Evolutionary conservation across 768 basidiomycete genomes (phyloP).

Genomic region (Kwoniella mangroviensis): DNA sequence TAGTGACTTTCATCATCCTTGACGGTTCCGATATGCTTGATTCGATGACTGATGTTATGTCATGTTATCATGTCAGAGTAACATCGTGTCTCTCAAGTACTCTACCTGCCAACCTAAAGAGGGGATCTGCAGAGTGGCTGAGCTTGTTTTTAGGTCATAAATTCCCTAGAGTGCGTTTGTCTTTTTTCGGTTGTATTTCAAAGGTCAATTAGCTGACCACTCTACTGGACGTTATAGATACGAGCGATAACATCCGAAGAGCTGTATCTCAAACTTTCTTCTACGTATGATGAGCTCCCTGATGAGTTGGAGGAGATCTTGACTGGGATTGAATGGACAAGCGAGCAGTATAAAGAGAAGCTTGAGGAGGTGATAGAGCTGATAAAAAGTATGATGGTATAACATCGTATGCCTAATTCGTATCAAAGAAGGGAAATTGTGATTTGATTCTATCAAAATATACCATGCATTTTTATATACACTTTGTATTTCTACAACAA

Average conservation of each 20-base stretch:
- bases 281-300: slow-evolving; percentile 28
- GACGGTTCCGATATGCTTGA: too few relatives aligned
- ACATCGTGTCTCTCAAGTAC: slow-evolving; percentile 67
- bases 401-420: neutral
- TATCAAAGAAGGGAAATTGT: too few relatives aligned
- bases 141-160: slow-evolving; percentile 72
- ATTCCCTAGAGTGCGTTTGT: slow-evolving; percentile 72
- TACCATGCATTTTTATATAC: neutral
- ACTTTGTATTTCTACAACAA: neutral
- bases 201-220: slow-evolving; percentile 14
- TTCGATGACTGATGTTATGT: too few relatives aligned
- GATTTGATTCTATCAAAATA: neutral
- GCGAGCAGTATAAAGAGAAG: slow-evolving; percentile 11
- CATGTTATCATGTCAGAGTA: slow-evolving; percentile 61
- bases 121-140: slow-evolving; percentile 62
- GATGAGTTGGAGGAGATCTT: slow-evolving; percentile 44
- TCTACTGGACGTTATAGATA: slow-evolving; percentile 63
- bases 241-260: slow-evolving; percentile 81
- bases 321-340: slow-evolving; percentile 39
- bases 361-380: slow-evolving; percentile 18
- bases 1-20: slow-evolving; percentile 40
- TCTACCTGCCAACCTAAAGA: slow-evolving; percentile 58
- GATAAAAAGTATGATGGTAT: neutral
- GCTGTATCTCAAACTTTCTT: slow-evolving; percentile 69
- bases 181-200: slow-evolving; percentile 2